Conservation (phyloP, 768 basidiomycete genomes). For the Xerocomellus amylosporus region DNA sequence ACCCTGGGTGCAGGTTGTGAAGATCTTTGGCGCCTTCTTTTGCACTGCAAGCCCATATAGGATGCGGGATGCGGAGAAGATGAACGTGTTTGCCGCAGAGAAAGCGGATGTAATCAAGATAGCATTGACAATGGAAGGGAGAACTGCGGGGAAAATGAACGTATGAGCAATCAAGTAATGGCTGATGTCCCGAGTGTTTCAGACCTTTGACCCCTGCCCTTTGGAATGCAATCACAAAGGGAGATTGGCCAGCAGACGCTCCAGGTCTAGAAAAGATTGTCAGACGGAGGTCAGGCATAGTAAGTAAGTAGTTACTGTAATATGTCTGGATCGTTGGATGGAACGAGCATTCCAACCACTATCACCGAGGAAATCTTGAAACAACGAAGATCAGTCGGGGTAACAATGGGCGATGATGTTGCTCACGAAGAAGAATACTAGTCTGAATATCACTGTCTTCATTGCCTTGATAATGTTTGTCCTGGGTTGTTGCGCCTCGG, state of each 20-base stretch:
- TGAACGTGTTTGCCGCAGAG: constrained; percentile 61
- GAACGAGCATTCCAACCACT: constrained; percentile 75
- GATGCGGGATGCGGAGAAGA: constrained; percentile 39
- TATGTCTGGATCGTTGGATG: constrained; percentile 57
- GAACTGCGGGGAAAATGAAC: constrained; percentile 30
- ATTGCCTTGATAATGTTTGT: constrained; percentile 78
- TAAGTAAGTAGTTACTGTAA: constrained; percentile 34
- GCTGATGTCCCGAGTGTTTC: constrained; percentile 3
- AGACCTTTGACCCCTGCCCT: constrained; percentile 66
- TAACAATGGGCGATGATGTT: too few species aligned
- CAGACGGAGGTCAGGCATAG: background rate
- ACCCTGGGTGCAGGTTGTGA: constrained; percentile 42
- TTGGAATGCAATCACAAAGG: constrained; percentile 81
- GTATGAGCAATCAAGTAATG: constrained; percentile 1
- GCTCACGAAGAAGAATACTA: constrained; percentile 39
- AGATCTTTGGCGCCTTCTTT: constrained; percentile 50
- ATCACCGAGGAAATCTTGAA: constrained; percentile 31
- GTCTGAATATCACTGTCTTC: constrained; percentile 74
- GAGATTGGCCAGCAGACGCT: constrained; percentile 62
- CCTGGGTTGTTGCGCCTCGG: constrained; percentile 74
- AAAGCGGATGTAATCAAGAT: constrained; percentile 68
- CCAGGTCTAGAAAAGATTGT: constrained; percentile 7
- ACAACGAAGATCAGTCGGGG: background rate
- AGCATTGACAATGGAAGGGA: constrained; percentile 72
- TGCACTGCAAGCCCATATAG: constrained; percentile 46